Base-by-base conservation (phyloP, 2,329 filamentous ascomycete species). In the Cladosporium cucumerinum region DNA sequence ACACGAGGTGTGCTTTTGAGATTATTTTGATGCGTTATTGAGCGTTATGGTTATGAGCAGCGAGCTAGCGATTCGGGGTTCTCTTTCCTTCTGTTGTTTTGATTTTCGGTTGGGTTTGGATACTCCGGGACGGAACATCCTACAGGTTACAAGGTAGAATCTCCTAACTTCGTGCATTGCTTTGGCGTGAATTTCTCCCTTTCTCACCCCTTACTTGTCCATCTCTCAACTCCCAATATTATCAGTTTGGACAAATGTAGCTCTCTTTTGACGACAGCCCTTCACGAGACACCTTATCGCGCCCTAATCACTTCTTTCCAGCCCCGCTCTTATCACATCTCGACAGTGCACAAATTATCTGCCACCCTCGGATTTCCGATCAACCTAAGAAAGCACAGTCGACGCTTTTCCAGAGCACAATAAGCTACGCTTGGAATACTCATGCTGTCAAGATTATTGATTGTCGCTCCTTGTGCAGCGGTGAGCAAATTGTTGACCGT, bases 11-110 rank as follows among this genome's bases (percentile, higher is more conserved):
- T 52, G 21, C 8, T 32, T 30, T 54, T 54, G 39, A 21, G 12
- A 21, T 54, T 54, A 2, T 62, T 55, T 64, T 64, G 61, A 64
- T 64, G 30, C 51, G 61, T 64, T 62, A 36, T 62, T 55, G 49
- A 62, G 60, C 60, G 60, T 62, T 52, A 62, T 43, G 60, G 54
- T 62, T 62, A 62, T 34, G 60, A 62, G 60, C 49, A 55, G 34
- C 48, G 43, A 61, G 58, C 58, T 49, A 61, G 34, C 25, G 58
- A 30, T 61, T 51, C 10, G 48, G 23, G 28, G 32, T 28, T 32
- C n/a, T 46, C 32, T 39, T 49, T 58, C 36, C n/a, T 21, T 43
- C 39, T 21, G 18, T 21, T 61, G 12, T 14, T 21, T 52, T 61
- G 21, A 5, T 46, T 32, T 36, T 32, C 16, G 32, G 49, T 34